These are phyloP conservation scores for Plasmopara muralis DNA, from an alignment of 352 stramenopile genomes.

Conservation along the genomic window DNA sequence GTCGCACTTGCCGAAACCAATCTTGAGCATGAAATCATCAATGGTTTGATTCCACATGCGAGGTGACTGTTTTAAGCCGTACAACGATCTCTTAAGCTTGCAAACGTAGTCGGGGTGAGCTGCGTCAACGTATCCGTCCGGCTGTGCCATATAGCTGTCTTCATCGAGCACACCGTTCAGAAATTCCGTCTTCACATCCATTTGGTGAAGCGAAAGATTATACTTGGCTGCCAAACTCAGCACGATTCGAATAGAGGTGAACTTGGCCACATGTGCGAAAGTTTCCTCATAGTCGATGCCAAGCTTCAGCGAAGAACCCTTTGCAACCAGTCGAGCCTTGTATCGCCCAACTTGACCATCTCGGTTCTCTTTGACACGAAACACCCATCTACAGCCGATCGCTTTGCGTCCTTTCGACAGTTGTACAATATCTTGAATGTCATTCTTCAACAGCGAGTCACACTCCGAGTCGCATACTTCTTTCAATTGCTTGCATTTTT, in stretches of 20 bases:
- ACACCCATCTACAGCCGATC: background rate
- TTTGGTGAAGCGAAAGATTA: background rate
- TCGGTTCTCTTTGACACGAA: background rate
- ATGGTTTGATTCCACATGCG: background rate
- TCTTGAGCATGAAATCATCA: background rate
- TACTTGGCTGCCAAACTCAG: background rate
- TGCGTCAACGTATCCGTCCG: background rate
- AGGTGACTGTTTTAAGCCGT: background rate
- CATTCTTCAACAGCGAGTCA: too few species aligned
- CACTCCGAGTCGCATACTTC: too few species aligned
- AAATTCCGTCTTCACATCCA: background rate
- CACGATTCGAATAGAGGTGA: background rate
- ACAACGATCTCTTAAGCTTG: background rate
- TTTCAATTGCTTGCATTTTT: too few species aligned
- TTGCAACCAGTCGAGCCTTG: background rate
- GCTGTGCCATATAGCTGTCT: background rate
- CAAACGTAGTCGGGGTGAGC: background rate
- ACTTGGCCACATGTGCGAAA: background rate
- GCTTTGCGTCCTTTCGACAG: background rate
- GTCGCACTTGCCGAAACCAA: background rate
- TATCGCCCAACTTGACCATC: background rate
- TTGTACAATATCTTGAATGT: background rate
- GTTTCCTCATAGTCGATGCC: background rate
- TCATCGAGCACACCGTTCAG: background rate
- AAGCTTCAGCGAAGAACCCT: background rate